Percentiles rank a stretch among this genome's conserved stretches.
Evolutionary conservation across 2,329 filamentous ascomycete genomes (phyloP).

Genomic region (Westerdykella sp.): DNA sequence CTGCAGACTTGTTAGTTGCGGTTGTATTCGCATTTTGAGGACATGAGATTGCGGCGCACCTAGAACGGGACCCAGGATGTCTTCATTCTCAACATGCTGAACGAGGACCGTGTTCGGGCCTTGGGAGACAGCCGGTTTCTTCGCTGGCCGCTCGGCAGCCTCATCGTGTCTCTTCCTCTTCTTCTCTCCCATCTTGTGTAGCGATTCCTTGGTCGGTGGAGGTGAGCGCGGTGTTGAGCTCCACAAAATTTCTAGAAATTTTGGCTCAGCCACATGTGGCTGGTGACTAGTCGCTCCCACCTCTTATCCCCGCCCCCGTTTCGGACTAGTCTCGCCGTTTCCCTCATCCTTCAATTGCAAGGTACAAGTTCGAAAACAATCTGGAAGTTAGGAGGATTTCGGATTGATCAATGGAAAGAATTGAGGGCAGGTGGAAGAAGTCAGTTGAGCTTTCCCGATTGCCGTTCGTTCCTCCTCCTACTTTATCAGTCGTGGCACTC

Average conservation of each 20-base stretch:
- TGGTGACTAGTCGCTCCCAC: conserved; percentile 29
- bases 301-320: too few relatives aligned
- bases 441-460: too few relatives aligned
- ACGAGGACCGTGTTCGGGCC: conserved; percentile 39
- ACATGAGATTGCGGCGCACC: conserved; percentile 32
- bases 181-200: conserved; percentile 28
- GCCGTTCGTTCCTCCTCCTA: too few relatives aligned
- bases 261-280: conserved; percentile 8
- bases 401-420: too few relatives aligned
- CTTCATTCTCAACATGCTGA: conserved; percentile 43
- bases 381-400: too few relatives aligned
- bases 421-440: too few relatives aligned
- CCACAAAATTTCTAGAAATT: conserved; percentile 23
- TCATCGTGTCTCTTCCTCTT: conserved; percentile 36
- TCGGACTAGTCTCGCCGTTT: too few relatives aligned
- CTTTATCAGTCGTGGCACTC: too few relatives aligned
- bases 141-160: conserved; percentile 27
- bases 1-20: conserved; percentile 15
- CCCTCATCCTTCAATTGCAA: too few relatives aligned
- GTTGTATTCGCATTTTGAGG: not conserved
- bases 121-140: conserved; percentile 42
- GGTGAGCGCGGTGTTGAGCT: conserved; percentile 3
- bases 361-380: too few relatives aligned
- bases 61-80: conserved; percentile 45
- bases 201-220: conserved; percentile 1